Evolutionary conservation across 768 basidiomycete genomes (phyloP).

Genomic region (Lentinula edodes): DNA sequence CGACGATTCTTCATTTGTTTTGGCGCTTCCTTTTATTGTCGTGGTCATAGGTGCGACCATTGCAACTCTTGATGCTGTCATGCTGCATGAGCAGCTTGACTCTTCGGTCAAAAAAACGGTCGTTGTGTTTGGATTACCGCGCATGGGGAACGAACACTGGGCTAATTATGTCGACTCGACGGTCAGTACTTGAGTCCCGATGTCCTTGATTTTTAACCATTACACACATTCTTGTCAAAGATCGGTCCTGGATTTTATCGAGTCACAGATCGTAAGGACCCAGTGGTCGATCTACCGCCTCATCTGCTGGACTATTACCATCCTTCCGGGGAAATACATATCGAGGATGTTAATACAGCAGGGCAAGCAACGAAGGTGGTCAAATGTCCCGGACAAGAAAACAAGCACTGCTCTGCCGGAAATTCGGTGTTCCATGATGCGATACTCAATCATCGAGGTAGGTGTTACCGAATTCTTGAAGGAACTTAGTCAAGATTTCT

Average conservation of each 20-base stretch:
- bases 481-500: background rate
- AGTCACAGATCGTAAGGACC: background rate
- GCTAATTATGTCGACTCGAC: constrained; percentile 10
- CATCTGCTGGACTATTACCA: background rate
- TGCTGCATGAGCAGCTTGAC: background rate
- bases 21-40: background rate
- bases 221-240: background rate
- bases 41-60: background rate
- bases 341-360: background rate
- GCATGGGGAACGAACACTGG: constrained; percentile 7
- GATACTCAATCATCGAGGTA: background rate
- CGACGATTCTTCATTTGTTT: background rate
- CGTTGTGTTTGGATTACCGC: background rate
- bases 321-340: background rate
- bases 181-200: constrained; percentile 3
- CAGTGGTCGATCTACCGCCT: background rate
- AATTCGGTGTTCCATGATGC: background rate
- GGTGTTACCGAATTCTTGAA: background rate
- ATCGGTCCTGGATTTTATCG: background rate
- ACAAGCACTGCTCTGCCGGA: background rate
- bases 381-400: background rate
- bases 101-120: background rate
- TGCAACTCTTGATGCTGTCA: background rate
- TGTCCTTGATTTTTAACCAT: background rate
- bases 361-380: background rate